phyloP scores from a whole-genome alignment of 176 grass and related monocot genomes.

The Tillandsia fasciculata region DNA sequence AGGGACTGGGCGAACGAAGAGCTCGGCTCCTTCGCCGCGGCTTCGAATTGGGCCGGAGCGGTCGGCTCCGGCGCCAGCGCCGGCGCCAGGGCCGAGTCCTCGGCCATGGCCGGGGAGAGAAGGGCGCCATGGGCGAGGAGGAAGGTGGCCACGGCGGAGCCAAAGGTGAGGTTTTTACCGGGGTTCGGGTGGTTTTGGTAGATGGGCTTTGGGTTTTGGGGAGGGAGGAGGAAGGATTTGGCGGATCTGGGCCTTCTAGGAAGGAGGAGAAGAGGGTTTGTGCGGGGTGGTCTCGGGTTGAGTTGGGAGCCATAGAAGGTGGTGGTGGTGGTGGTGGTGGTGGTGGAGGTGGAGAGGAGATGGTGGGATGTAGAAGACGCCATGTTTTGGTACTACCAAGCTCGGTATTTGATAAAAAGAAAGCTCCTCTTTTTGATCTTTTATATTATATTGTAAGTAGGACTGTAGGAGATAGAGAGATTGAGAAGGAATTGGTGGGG shows the following conservation, averaged over 20 bases:
- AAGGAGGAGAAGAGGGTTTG: conserved; percentile 30
- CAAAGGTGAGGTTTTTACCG: not conserved
- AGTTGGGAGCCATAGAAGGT: conserved; percentile 43
- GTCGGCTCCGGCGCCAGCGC: not conserved
- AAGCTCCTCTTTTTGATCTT: not conserved
- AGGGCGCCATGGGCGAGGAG: conserved; percentile 23
- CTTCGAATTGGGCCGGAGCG: conserved; percentile 37
- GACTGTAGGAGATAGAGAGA: not conserved
- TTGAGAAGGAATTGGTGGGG: not conserved
- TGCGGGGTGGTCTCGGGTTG: conserved; percentile 12
- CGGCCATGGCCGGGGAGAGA: conserved; percentile 35
- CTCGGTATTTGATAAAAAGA: no score
- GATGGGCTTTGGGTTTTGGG: not conserved
- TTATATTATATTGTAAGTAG: not conserved
- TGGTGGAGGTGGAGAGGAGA: conserved; percentile 67
- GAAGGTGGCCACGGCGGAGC: conserved; percentile 30
- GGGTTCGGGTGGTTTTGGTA: not conserved
- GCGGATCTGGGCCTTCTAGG: conserved; percentile 20
- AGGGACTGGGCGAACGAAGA: conserved; percentile 42
- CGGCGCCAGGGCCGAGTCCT: conserved; percentile 22
- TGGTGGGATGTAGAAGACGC: conserved; percentile 37
- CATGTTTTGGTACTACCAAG: not conserved
- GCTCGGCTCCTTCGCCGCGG: conserved; percentile 28
- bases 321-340: conserved; percentile 60
- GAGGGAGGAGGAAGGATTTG: conserved; percentile 27